Evolutionary conservation across 495 filamentous ascomycete genomes (phyloP).

Genomic region (Lasiosphaeriaceae sp.): DNA sequence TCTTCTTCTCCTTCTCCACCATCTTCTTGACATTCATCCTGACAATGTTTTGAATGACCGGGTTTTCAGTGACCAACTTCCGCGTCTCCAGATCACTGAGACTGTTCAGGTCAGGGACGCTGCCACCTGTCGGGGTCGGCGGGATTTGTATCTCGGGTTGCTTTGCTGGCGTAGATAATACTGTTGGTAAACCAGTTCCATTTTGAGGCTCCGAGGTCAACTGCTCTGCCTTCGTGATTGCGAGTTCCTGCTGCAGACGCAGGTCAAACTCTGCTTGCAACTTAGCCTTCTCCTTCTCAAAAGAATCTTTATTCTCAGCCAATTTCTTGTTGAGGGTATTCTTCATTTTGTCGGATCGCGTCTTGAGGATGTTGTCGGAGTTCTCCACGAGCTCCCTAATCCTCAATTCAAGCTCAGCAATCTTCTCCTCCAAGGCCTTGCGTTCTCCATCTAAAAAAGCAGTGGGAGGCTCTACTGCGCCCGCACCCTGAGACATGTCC

Average conservation of each 20-base stretch:
- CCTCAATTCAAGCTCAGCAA: constrained; percentile 9
- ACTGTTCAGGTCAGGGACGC: constrained; percentile 29
- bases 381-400: constrained; percentile 50
- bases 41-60: constrained; percentile 62
- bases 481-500: constrained; percentile 23
- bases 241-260: constrained; percentile 61
- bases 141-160: constrained; percentile 22
- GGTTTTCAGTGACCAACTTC: constrained; percentile 60
- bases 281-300: constrained; percentile 47
- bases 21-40: constrained; percentile 61
- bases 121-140: constrained; percentile 22
- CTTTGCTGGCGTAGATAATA: constrained; percentile 37
- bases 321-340: constrained; percentile 65
- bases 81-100: constrained; percentile 60
- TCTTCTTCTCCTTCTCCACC: constrained; percentile 55
- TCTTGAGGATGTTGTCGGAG: constrained; percentile 53
- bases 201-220: constrained; percentile 19
- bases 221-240: constrained; percentile 50
- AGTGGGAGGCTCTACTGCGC: constrained; percentile 4
- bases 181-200: background rate
- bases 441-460: constrained; percentile 48
- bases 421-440: constrained; percentile 47
- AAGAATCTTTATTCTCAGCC: constrained; percentile 52
- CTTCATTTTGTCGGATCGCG: constrained; percentile 70
- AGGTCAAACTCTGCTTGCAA: constrained; percentile 59